Base-by-base conservation (phyloP, 306 rosid genomes). In the Cicer yamashitae region DNA sequence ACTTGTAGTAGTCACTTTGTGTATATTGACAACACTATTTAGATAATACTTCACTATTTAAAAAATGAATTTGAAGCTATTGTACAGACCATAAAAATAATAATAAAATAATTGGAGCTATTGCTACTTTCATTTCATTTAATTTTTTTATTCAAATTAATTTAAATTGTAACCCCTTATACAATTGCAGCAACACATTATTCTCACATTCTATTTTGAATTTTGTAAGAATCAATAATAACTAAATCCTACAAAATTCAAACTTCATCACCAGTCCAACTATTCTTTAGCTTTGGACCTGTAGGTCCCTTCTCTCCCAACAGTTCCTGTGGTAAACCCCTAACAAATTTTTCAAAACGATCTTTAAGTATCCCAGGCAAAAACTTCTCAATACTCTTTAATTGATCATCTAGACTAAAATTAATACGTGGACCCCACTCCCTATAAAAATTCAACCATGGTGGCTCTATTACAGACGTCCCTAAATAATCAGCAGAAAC, bases 251-350 rank as follows among this genome's bases (percentile, higher is more conserved):
- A 14, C 2, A 40, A 45, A 7, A 2, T 25, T 61, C 44, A 81
- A 56, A 70, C 77, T 86, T 93, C 97, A 77, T 93, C 98, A 1
- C 90, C 94, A 25, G 0, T 73, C 98, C 97, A 93, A n/a, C 12
- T 88, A 22, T 10, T 40, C 82, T 91, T 91, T 62, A 43, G 34
- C 81, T 91, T 93, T 5, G 98, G 98, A 17, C 97, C 98, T 0
- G 91, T 87, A 7, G 98, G 98, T 10, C 97, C 97, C 65, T 87
- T 90, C 67, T 88, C 91, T 47, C 94, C 92, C 10, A 86, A 17
- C 9, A 89, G 20, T 58, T 93, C 97, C 67, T 39, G 11, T 1
- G 98, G 98, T 34, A 93, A 57, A 14, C 73, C 40, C 1, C 2
- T 75, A 3, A 86, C 46, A 40, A 84, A 10, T 0, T 68, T 80